Conservation (phyloP, 2,329 filamentous ascomycete genomes). For the Botrytis hyacinthi region DNA sequence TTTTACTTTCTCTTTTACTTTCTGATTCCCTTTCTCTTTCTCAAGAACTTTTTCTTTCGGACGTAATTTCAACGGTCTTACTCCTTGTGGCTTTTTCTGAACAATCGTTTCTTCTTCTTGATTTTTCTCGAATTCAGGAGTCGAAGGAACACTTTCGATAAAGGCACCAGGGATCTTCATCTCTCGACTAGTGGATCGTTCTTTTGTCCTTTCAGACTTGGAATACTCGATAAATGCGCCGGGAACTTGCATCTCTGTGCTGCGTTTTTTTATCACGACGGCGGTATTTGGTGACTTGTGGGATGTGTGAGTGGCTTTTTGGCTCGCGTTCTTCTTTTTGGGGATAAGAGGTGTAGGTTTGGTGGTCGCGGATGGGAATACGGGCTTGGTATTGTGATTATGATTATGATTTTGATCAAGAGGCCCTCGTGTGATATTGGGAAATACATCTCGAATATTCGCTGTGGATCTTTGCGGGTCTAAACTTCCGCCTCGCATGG, state of each 20-base stretch:
- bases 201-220: not conserved
- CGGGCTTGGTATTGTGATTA: not conserved
- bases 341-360: not conserved
- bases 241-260: constrained; percentile 12
- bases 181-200: constrained; percentile 15
- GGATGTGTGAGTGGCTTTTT: not conserved
- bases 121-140: constrained; percentile 21
- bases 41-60: not conserved
- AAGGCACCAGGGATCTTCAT: constrained; percentile 28
- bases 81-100: not conserved
- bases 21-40: not conserved
- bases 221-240: constrained; percentile 8
- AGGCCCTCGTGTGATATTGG: not conserved
- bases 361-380: not conserved
- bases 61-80: not conserved
- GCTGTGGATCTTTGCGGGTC: not conserved
- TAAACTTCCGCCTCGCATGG: not conserved
- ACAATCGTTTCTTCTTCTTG: constrained; percentile 24
- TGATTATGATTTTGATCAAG: not conserved
- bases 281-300: not conserved
- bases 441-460: not conserved
- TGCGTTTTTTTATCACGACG: constrained; percentile 6
- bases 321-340: not conserved
- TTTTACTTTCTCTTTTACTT: not conserved
- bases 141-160: constrained; percentile 21